Base-by-base conservation (phyloP, 768 basidiomycete genomes). In the Podaxis sp. region DNA sequence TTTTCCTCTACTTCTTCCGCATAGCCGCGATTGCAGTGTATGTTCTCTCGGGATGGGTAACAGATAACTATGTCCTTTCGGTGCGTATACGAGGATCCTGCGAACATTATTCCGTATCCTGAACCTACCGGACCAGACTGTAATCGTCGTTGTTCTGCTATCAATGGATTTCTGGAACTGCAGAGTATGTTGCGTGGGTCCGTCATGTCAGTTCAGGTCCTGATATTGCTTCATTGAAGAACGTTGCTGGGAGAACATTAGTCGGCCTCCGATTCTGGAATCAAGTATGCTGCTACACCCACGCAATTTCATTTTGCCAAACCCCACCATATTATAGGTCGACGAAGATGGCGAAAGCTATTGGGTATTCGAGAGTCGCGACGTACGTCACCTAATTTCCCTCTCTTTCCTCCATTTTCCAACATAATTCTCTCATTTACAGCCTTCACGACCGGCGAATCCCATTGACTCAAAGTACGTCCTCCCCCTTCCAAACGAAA, bases 81-180 rank as follows among this genome's bases (percentile, higher is more conserved):
- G 95, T 96, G 63, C 68, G 93, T 69, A 30, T 28, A 33, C 33
- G n/a, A 56, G 6, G 9, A 22, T 75, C 33, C 49, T 38, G 19
- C 44, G 7, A 39, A 12, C 48, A 24, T 58, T 58, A 17, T 4
- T 19, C 24, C 49, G 49, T 5, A 6, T 59, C 46, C 24, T 17
- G 22, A 52, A 48, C 4, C n/a, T 8, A 49, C 13, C 13, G 33
- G 54, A 11, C 19, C 53, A 82, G 81, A 96, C 95, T 26, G 96
- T 99, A 3, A 75, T 86, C 8, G 96, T 99, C 0, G 97, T 99
- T 22, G 88, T 98, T 1, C 80, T 99, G 15, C 85, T 99, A 26
- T 92, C 96, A 0, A 90, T 96, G 86, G 97, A 99, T 77, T 99
- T 99, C 74, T 99, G 96, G 97, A 98, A 96, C 69, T 95, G 93